Conservation (phyloP, 2,329 filamentous ascomycete species). For the Didymella lethalis region DNA sequence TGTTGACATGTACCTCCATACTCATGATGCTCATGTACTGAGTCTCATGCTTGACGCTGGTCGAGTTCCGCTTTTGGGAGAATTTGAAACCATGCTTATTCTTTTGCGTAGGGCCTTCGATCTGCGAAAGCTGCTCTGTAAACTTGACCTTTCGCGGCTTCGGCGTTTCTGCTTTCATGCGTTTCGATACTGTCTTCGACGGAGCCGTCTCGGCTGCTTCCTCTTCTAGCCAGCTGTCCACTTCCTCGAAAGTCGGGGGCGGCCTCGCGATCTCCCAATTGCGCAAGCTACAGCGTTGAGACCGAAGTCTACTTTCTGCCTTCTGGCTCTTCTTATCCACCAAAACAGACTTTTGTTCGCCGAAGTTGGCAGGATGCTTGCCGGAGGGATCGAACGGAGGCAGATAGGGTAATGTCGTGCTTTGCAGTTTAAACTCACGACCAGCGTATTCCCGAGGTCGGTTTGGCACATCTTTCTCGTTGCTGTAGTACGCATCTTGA, state of each 20-base stretch:
- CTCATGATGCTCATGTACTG: slow-evolving; percentile 98
- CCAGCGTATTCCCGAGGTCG: slow-evolving; percentile 84
- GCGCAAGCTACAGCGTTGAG: slow-evolving; percentile 66
- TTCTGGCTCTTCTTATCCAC: slow-evolving; percentile 63
- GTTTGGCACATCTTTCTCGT: slow-evolving; percentile 82
- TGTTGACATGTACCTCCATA: slow-evolving; percentile 90
- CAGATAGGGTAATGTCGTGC: slow-evolving; percentile 79
- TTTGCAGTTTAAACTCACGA: slow-evolving; percentile 79
- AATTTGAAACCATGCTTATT: slow-evolving; percentile 86
- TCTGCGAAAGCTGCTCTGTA: slow-evolving; percentile 72
- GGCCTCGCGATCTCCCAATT: slow-evolving; percentile 78
- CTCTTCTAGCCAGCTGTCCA: slow-evolving; percentile 70
- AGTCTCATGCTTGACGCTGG: slow-evolving; percentile 80
- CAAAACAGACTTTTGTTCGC: slow-evolving; percentile 58
- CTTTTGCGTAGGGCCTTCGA: slow-evolving; percentile 85
- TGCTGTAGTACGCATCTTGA: slow-evolving; percentile 84
- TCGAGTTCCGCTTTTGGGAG: slow-evolving; percentile 76
- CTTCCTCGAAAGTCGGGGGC: slow-evolving; percentile 75
- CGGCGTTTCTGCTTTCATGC: slow-evolving; percentile 17
- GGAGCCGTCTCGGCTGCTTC: slow-evolving; percentile 32
- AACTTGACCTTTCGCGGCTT: slow-evolving; percentile 30
- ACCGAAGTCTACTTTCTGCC: slow-evolving; percentile 60
- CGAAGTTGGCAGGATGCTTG: slow-evolving; percentile 63
- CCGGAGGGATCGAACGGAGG: slow-evolving; percentile 76
- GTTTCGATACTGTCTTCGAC: slow-evolving; percentile 8